Evolutionary conservation across 176 grass and related monocot genomes (phyloP).

Genomic region (Avena insularis): DNA sequence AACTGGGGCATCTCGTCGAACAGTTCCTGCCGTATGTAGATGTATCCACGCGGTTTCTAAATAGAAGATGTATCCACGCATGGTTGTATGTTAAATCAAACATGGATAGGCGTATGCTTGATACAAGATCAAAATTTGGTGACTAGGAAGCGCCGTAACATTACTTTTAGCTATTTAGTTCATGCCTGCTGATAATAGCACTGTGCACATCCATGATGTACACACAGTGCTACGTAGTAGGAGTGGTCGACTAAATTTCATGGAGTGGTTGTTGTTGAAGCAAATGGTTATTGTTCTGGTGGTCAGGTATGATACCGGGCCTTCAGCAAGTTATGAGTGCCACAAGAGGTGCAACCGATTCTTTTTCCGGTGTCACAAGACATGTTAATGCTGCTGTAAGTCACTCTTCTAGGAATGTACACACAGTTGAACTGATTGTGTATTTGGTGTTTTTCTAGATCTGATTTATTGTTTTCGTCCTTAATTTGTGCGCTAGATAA

Average conservation of each 20-base stretch:
- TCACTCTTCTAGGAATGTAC: slow-evolving; percentile 16
- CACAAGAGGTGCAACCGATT: slow-evolving; percentile 86
- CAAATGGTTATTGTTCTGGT: slow-evolving; percentile 28
- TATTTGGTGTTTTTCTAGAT: slow-evolving; percentile 11
- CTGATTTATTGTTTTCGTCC: slow-evolving; percentile 2
- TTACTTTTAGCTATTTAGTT: background rate
- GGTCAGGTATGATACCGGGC: slow-evolving; percentile 79
- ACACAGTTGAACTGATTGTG: slow-evolving; percentile 15
- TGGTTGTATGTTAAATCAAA: slow-evolving; percentile 12
- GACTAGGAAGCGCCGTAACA: background rate
- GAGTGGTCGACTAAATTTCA: slow-evolving; percentile 28
- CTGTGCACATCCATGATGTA: background rate
- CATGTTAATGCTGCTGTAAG: slow-evolving; percentile 85
- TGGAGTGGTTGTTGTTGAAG: background rate
- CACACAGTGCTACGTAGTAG: background rate
- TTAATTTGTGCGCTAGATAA: slow-evolving; percentile 58
- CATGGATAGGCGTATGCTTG: background rate
- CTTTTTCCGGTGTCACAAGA: slow-evolving; percentile 83
- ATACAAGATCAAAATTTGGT: background rate
- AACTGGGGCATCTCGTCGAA: slow-evolving; percentile 34
- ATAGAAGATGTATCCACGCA: background rate
- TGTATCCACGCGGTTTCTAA: background rate
- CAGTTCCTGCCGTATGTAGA: slow-evolving; percentile 8
- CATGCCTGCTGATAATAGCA: slow-evolving; percentile 5
- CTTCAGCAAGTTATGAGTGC: slow-evolving; percentile 90